These are phyloP conservation scores for Ophiostoma sp. DNA, from an alignment of 2,329 filamentous ascomycete genomes.

Conservation along the genomic window DNA sequence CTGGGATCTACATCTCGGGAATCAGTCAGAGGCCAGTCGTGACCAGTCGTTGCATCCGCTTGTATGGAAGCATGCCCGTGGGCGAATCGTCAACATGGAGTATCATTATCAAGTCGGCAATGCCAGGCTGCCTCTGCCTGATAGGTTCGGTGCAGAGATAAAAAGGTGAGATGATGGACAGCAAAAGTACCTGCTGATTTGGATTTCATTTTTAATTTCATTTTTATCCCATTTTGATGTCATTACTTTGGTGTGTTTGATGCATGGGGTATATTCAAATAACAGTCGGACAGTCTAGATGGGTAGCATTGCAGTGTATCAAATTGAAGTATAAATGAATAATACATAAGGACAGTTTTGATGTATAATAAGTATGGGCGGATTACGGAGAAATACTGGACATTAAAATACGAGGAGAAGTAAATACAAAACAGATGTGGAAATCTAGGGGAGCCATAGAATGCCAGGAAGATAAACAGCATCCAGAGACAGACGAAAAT, in stretches of 20 bases:
- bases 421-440: not conserved
- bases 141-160: not conserved
- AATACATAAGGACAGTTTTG: not conserved
- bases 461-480: not conserved
- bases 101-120: not conserved
- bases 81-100: not conserved
- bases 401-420: not conserved
- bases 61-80: not conserved
- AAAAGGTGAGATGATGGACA: not conserved
- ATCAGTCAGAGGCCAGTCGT: not conserved
- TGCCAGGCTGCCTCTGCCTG: not conserved
- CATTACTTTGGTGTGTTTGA: not conserved
- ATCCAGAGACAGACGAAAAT: not conserved
- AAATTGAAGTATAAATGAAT: not conserved
- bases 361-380: not conserved
- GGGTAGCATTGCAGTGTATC: not conserved
- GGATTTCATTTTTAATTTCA: not conserved
- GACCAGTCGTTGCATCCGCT: not conserved
- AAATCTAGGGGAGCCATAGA: not conserved
- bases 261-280: not conserved
- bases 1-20: not conserved
- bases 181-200: constrained; percentile 1
- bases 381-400: not conserved
- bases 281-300: not conserved
- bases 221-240: not conserved